Evolutionary conservation across 495 filamentous ascomycete species (phyloP).

Genomic region (Aspergillus hancockii): DNA sequence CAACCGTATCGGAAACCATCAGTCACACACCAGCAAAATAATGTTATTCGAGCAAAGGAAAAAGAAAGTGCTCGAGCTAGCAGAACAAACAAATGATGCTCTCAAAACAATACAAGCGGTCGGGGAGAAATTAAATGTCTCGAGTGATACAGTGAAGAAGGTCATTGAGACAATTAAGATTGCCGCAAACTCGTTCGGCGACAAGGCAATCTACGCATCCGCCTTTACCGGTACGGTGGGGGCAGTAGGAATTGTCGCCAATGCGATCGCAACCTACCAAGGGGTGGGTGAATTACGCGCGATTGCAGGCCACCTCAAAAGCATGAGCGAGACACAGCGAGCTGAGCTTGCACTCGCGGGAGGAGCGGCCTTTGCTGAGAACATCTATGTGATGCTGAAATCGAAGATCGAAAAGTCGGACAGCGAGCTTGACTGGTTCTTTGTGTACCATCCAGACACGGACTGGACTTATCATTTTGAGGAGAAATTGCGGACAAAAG

Average conservation of each 20-base stretch:
- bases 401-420: constrained; percentile 9
- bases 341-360: constrained; percentile 2
- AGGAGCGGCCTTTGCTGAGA: constrained; percentile 6
- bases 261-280: constrained; percentile 6
- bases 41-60: not conserved
- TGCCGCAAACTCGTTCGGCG: constrained; percentile 3
- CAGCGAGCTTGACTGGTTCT: constrained; percentile 7
- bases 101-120: not conserved
- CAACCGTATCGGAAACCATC: no score
- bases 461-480: constrained; percentile 11
- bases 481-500: not conserved
- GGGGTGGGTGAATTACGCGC: constrained; percentile 1
- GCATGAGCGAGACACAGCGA: constrained; percentile 1
- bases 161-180: constrained; percentile 3
- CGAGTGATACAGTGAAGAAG: not conserved
- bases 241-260: not conserved
- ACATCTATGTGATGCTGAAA: constrained; percentile 9
- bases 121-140: not conserved
- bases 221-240: not conserved
- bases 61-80: not conserved
- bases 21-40: not conserved
- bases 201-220: constrained; percentile 7
- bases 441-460: constrained; percentile 14
- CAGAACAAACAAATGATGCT: not conserved
- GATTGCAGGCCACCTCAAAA: constrained; percentile 8